Evolutionary conservation across 108 stramenopile species (phyloP).

Genomic region (Pinguiococcus pyrenoidosus): DNA sequence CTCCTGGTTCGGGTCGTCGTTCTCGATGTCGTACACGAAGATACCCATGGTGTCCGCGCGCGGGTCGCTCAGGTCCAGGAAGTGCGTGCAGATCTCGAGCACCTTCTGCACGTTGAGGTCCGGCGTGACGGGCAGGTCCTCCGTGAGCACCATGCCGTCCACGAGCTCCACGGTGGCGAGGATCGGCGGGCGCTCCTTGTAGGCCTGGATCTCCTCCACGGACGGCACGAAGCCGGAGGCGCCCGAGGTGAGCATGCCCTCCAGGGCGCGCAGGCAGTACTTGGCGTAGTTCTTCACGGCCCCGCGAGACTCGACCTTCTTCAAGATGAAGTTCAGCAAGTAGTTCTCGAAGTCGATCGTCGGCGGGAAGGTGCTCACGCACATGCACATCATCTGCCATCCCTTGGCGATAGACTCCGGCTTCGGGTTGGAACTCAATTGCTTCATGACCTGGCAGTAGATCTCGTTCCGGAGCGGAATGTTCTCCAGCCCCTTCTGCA

Average conservation of each 20-base stretch:
- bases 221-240: constrained; percentile 44
- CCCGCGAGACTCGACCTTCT: constrained; percentile 29
- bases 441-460: constrained; percentile 43
- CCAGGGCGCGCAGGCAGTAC: constrained; percentile 45
- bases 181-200: constrained; percentile 54
- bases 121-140: constrained; percentile 49
- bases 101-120: constrained; percentile 53
- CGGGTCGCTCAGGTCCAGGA: constrained; percentile 35
- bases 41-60: constrained; percentile 38
- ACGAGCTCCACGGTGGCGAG: constrained; percentile 49
- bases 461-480: constrained; percentile 47
- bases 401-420: constrained; percentile 38
- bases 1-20: constrained; percentile 5
- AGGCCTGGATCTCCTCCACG: constrained; percentile 50
- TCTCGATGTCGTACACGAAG: constrained; percentile 42
- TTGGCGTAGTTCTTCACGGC: constrained; percentile 43
- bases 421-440: constrained; percentile 45
- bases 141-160: constrained; percentile 42
- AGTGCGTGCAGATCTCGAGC: constrained; percentile 46
- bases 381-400: constrained; percentile 60
- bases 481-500: constrained; percentile 44
- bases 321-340: constrained; percentile 45
- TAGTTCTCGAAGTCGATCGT: constrained; percentile 44
- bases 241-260: constrained; percentile 43
- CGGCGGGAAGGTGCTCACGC: constrained; percentile 49